Evolutionary conservation across 306 rosid species (phyloP), one percentile per base, ranked within the genome.

Genomic region (Pterocarpus macrocarpus): DNA sequence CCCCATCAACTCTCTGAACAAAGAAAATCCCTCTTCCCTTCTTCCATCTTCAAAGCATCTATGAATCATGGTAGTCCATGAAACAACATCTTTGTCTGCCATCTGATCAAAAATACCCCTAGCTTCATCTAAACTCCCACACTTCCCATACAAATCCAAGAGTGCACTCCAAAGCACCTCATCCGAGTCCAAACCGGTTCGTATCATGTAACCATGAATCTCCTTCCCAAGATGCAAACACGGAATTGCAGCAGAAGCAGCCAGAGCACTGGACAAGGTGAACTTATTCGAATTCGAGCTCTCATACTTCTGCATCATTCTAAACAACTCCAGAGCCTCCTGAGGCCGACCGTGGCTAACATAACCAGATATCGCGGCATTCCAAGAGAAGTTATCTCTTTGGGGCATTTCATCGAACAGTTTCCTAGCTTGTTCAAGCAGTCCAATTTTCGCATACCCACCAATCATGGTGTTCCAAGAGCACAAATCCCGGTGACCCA

Each of bases 351-450:
- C 69, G 16, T 80, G 84, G 28, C 67, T 78, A 69, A 80, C 92
- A 41, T 83, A 86, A 62, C 94, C 92, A 0, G 94, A 89, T 52
- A 89, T 83, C 41, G 71, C 79, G 4, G 91, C 91, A 0, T 85
- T 90, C 94, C 97, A 92, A 65, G 90, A 90, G 79, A 89, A 90
- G 70, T 80, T 69, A 86, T 92, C 94, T 69, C 91, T 89, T 4
- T 78, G 71, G 2, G 89, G 89, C 94, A 90, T 92, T 87, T 86
- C 87, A 81, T 83, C 87, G 39, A 92, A 87, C 91, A 90, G 45
- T 14, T 81, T 90, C 81, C 90, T 70, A 35, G 94, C 92, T 32
- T 83, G 70, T 8, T 76, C 73, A 68, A 92, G 83, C 57, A 62
- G 30, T 22, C 94, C 90, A 61, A 76, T 47, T 38, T 84, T 89